Base-by-base conservation (phyloP, 2,329 filamentous ascomycete species). In the Amauroascus verrucosus region DNA sequence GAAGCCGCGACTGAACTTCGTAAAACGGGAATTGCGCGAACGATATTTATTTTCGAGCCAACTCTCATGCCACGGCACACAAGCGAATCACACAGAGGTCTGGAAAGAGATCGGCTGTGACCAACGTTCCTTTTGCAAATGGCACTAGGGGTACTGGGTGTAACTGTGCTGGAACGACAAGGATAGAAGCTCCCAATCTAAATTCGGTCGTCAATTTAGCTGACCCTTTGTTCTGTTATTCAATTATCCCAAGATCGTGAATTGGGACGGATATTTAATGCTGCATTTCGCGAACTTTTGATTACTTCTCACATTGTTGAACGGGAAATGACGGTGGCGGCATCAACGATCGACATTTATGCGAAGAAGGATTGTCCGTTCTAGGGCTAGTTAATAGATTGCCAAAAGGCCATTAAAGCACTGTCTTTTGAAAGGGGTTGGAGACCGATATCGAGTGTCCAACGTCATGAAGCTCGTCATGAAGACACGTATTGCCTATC, bases 401-500 rank as follows among this genome's bases (percentile, higher is more conserved):
- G 9, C 4, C 4, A 30, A 30, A 30, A 30, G 26, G 9, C 26
- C 9, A 5, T 30, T 4, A 30, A 30, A 30, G 26, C 26, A 30
- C 5, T 30, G 5, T 5, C 4, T 30, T 9, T 9, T 30, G 5
- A 9, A 30, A 30, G 9, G 9, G 26, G 5, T 30, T 30, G n/a
- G n/a, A n/a, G n/a, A n/a, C n/a, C n/a, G n/a, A n/a, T n/a, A n/a
- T n/a, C n/a, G n/a, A n/a, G n/a, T n/a, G n/a, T n/a, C n/a, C 18
- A 38, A 50, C 48, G 48, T 50, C 48, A 50, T 50, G 48, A 37
- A 50, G 24, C 24, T 30, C 35, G 37, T 26, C 24, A n/a, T 48
- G 8, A 8, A 41, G 37, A 50, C 48, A 50, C 48, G 37, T 41
- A 43, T 43, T n/a, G 48, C 48, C 48, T 43, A 43, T 50, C 35